Conservation (phyloP, 805 yeast genomes). For the Priceomyces fermenticarens region DNA sequence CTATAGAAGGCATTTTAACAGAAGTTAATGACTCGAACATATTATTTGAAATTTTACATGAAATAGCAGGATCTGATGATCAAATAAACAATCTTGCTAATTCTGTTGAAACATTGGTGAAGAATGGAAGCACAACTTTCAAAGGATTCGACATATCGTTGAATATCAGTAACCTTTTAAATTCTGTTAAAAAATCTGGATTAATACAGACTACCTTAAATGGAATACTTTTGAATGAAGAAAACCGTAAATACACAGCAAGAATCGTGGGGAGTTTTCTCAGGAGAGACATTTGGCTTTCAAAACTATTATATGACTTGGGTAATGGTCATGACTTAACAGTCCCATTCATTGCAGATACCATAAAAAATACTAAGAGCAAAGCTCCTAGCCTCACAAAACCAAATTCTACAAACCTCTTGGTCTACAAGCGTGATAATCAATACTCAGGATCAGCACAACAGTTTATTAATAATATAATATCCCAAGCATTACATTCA, state of each 20-base stretch:
- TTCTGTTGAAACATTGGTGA: conserved; percentile 13
- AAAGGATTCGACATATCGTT: conserved; percentile 16
- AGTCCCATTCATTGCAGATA: conserved; percentile 26
- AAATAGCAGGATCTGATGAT: conserved; percentile 27
- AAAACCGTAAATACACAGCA: conserved; percentile 24
- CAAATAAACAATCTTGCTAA: conserved; percentile 27
- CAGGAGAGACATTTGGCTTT: conserved; percentile 26
- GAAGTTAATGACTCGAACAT: conserved; percentile 24
- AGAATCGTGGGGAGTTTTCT: conserved; percentile 24
- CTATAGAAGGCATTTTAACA: conserved; percentile 10
- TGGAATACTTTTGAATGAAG: conserved; percentile 26
- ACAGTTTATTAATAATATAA: conserved; percentile 28
- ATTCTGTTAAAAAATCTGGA: conserved; percentile 22
- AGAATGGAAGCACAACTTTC: conserved; percentile 8
- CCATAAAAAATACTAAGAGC: conserved; percentile 24
- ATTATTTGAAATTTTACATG: conserved; percentile 21
- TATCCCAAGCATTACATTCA: conserved; percentile 21
- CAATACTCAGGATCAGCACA: conserved; percentile 28
- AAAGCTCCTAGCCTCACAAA: conserved; percentile 20
- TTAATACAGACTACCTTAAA: conserved; percentile 22
- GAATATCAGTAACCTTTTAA: conserved; percentile 21
- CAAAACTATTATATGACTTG: conserved; percentile 25
- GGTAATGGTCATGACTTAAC: conserved; percentile 31
- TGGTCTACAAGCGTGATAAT: conserved; percentile 4
- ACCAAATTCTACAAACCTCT: conserved; percentile 6